Percentiles rank a stretch among this genome's conserved stretches.
Evolutionary conservation across 805 yeast species (phyloP).

Genomic region (Metschnikowia vanudenii): DNA sequence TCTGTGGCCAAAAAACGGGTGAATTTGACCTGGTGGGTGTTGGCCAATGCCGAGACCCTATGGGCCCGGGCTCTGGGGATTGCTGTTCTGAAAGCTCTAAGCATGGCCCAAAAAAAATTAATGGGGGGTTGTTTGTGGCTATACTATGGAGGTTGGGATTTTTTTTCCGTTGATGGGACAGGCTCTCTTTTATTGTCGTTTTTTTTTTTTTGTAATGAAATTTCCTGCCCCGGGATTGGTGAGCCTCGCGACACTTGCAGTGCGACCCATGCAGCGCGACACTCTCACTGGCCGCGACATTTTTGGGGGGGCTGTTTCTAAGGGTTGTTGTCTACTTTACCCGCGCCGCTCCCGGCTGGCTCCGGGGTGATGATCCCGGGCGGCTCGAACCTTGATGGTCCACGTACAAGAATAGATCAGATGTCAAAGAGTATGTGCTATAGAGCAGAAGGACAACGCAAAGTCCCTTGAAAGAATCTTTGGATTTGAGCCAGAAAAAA

Average conservation of each 20-base stretch:
- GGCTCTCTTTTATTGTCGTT: not conserved
- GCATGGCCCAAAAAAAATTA: slow-evolving; percentile 27
- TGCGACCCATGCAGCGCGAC: not conserved
- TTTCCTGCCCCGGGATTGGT: slow-evolving; percentile 15
- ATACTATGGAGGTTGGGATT: not conserved
- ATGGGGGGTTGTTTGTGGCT: slow-evolving; percentile 1
- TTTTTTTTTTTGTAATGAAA: slow-evolving; percentile 8
- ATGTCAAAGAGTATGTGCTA: too few relatives aligned
- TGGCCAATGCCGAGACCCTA: slow-evolving; percentile 25
- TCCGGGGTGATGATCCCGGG: slow-evolving; percentile 1
- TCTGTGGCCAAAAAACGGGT: slow-evolving; percentile 49
- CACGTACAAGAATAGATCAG: too few relatives aligned
- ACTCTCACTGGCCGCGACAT: slow-evolving; percentile 8
- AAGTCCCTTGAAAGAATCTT: too few relatives aligned
- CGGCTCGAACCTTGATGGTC: not conserved
- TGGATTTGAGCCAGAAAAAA: too few relatives aligned
- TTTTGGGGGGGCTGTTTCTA: not conserved
- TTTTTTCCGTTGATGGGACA: slow-evolving; percentile 4
- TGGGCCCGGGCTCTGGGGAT: slow-evolving; percentile 35
- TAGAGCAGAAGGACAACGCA: too few relatives aligned
- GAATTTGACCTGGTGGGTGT: slow-evolving; percentile 9
- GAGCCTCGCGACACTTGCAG: slow-evolving; percentile 6
- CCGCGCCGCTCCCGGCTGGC: slow-evolving; percentile 9
- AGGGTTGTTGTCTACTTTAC: not conserved
- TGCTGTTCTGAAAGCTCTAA: slow-evolving; percentile 42